Percentiles rank a stretch among this genome's conserved stretches.
Evolutionary conservation across 306 rosid genomes (phyloP).

Genomic region (Hippophae tibetana): DNA sequence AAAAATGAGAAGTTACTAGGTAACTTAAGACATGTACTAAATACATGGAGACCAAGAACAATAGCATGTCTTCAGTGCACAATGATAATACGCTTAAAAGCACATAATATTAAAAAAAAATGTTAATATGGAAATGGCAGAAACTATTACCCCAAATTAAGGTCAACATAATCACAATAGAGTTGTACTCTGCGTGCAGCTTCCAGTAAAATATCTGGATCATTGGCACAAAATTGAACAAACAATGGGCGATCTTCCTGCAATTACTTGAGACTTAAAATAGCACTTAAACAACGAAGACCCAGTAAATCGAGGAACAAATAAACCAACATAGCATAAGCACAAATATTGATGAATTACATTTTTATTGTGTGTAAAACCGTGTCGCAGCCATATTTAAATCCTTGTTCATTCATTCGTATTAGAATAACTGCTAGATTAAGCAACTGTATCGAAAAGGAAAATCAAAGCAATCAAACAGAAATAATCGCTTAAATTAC

Average conservation of each 20-base stretch:
- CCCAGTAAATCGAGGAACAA: background rate
- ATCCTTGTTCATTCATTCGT: background rate
- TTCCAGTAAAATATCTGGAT: constrained; percentile 64
- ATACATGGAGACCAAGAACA: background rate
- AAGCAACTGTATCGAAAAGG: background rate
- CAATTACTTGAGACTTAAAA: constrained; percentile 1
- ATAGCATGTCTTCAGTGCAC: background rate
- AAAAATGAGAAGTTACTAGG: background rate
- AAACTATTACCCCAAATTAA: constrained; percentile 73
- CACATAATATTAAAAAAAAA: background rate
- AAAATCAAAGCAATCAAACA: background rate
- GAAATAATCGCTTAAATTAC: constrained; percentile 4
- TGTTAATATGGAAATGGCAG: background rate
- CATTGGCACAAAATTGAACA: constrained; percentile 94
- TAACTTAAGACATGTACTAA: background rate
- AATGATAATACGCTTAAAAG: background rate
- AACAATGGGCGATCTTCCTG: constrained; percentile 81
- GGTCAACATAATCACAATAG: constrained; percentile 81
- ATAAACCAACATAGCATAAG: background rate
- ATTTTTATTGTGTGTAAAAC: background rate
- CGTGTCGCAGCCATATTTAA: background rate
- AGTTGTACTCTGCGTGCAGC: constrained; percentile 78
- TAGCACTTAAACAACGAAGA: background rate
- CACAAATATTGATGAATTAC: background rate
- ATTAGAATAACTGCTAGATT: background rate